These are phyloP conservation scores for Rhynchospora breviuscula DNA, from an alignment of 176 grass and related monocot species.

Conservation along the genomic window DNA sequence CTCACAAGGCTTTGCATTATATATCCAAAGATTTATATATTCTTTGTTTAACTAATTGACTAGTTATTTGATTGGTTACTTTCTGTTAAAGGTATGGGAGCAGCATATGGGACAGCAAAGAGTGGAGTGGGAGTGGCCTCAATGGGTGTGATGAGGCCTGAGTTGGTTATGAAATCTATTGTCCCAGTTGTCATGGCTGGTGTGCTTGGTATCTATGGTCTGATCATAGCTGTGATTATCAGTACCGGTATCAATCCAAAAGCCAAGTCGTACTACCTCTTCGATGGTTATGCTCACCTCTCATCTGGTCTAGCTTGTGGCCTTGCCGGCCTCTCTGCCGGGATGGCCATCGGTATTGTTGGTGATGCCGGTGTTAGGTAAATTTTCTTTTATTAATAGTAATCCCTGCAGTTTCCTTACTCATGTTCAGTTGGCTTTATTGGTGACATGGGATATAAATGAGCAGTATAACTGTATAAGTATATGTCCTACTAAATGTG, in stretches of 20 bases:
- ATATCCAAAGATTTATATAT: not conserved
- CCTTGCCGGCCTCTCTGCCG: slow-evolving; percentile 77
- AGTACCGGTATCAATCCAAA: slow-evolving; percentile 95
- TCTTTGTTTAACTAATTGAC: not conserved
- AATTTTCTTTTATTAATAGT: not conserved
- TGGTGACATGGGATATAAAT: not conserved
- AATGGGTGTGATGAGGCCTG: slow-evolving; percentile 98
- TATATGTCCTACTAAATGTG: not conserved
- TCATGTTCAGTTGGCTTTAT: not conserved
- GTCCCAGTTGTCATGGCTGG: slow-evolving; percentile 99
- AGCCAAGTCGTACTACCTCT: slow-evolving; percentile 94
- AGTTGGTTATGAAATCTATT: slow-evolving; percentile 99
- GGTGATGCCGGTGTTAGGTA: slow-evolving; percentile 98
- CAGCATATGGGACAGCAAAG: slow-evolving; percentile 96
- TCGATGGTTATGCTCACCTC: slow-evolving; percentile 90
- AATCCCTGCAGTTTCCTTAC: not conserved
- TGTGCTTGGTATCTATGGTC: slow-evolving; percentile 93
- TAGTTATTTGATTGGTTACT: not conserved
- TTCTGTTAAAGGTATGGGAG: slow-evolving; percentile 69
- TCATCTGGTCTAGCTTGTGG: slow-evolving; percentile 82
- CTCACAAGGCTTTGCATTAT: not conserved
- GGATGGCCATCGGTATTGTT: slow-evolving; percentile 97
- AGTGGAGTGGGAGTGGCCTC: slow-evolving; percentile 98
- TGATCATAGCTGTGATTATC: slow-evolving; percentile 98
- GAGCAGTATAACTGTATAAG: no score